A percentile compares a stretch with the other conserved stretches of the same genome.
phyloP scores from a whole-genome alignment of 371 early-diverging fungal genomes.

The Mycotypha africana region DNA sequence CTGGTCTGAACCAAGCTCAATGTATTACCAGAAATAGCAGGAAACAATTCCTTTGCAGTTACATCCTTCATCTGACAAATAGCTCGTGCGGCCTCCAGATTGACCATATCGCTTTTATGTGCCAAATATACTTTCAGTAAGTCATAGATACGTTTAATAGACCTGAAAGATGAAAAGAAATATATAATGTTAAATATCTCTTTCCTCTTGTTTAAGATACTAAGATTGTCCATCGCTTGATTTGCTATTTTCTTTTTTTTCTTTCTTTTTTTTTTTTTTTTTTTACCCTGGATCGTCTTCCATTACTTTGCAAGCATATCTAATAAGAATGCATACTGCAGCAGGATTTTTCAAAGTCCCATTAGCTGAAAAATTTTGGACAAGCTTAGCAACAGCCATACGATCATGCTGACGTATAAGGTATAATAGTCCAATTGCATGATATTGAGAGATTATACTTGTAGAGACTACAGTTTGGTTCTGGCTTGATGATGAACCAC shows the following conservation, averaged over 20 bases:
- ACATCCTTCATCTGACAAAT: conserved; percentile 87
- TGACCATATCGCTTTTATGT: conserved; percentile 96
- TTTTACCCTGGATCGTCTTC: conserved; percentile 75
- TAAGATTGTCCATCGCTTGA: no score
- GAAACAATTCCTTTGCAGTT: conserved; percentile 80
- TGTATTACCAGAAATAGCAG: conserved; percentile 67
- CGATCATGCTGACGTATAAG: conserved; percentile 93
- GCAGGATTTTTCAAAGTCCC: conserved; percentile 72
- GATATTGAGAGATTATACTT: conserved; percentile 90
- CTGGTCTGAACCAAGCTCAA: no score
- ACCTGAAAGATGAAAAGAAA: conserved; percentile 31
- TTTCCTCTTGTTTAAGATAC: no score
- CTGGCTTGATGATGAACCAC: conserved; percentile 30
- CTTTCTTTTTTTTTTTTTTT: no score
- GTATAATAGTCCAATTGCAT: conserved; percentile 93
- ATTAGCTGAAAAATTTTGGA: conserved; percentile 78
- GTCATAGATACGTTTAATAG: conserved; percentile 70
- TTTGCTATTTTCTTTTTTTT: no score
- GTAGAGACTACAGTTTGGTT: conserved; percentile 48
- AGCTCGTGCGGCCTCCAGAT: conserved; percentile 96
- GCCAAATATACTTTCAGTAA: conserved; percentile 86
- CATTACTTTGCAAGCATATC: conserved; percentile 92
- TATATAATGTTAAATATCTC: background rate
- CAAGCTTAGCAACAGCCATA: conserved; percentile 95
- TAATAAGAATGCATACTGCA: conserved; percentile 89